A percentile compares a stretch with the other conserved stretches of the same genome.
Evolutionary conservation across 2,329 filamentous ascomycete genomes (phyloP).

Genomic region (Colletotrichum sp.): DNA sequence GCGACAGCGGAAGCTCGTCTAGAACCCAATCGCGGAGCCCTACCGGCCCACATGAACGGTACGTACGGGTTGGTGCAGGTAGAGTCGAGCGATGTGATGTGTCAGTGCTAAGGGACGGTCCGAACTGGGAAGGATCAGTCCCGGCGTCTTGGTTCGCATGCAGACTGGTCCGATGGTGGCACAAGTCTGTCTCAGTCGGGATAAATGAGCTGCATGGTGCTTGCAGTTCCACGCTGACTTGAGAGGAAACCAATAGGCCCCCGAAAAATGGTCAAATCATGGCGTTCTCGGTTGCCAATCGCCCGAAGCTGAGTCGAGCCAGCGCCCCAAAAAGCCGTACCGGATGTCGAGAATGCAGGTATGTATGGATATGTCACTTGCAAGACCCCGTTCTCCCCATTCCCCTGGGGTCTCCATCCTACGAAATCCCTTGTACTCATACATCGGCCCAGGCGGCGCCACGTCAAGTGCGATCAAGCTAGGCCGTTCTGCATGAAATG

Average conservation of each 20-base stretch:
- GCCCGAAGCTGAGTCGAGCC: background rate
- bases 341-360: constrained; percentile 19
- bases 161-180: background rate
- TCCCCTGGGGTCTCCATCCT: background rate
- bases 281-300: constrained; percentile 7
- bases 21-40: background rate
- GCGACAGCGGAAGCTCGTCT: background rate
- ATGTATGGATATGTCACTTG: background rate
- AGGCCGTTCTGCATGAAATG: constrained; percentile 44
- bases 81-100: background rate
- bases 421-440: background rate
- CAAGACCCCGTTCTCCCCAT: background rate
- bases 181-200: background rate
- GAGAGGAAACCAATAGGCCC: background rate
- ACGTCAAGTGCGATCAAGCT: constrained; percentile 49
- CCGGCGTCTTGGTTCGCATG: background rate
- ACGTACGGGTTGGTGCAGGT: background rate
- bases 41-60: background rate
- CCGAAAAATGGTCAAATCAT: background rate
- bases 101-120: background rate
- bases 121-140: background rate
- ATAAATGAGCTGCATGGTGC: background rate
- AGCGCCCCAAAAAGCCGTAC: constrained; percentile 10
- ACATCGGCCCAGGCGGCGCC: constrained; percentile 27
- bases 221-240: background rate